A percentile compares a stretch with the other conserved stretches of the same genome.
Conservation (phyloP, 2,329 filamentous ascomycete genomes). For the Coniella vitis region DNA sequence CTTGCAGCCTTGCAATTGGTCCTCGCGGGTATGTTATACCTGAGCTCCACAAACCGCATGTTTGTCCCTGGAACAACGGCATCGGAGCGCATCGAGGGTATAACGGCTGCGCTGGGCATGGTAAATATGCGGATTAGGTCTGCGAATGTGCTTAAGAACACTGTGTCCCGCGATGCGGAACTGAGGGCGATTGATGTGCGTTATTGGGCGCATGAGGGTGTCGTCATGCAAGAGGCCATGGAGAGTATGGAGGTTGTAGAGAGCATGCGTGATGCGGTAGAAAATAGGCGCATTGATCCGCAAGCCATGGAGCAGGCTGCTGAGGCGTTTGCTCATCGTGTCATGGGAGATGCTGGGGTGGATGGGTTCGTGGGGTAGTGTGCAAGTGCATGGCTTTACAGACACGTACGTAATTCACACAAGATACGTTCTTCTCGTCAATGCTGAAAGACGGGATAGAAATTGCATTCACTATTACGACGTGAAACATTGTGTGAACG, state of each 20-base stretch:
- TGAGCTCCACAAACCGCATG: conserved; percentile 73
- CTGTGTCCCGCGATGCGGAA: conserved; percentile 64
- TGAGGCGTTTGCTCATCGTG: conserved; percentile 45
- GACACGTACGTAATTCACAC: neutral
- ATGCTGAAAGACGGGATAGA: too few species aligned
- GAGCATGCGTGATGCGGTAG: conserved; percentile 61
- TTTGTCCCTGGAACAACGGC: conserved; percentile 57
- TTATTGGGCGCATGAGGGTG: conserved; percentile 78
- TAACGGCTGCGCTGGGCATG: conserved; percentile 48
- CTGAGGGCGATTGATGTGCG: conserved; percentile 58
- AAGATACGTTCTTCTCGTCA: too few species aligned
- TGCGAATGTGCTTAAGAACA: conserved; percentile 72
- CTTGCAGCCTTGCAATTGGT: conserved; percentile 59
- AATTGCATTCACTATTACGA: too few species aligned
- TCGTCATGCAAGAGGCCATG: conserved; percentile 66
- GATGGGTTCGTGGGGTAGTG: neutral
- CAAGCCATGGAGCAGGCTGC: conserved; percentile 55
- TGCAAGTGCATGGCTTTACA: too few species aligned
- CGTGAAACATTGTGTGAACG: too few species aligned
- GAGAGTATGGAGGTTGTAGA: conserved; percentile 71
- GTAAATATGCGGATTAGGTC: conserved; percentile 64
- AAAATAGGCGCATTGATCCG: conserved; percentile 54
- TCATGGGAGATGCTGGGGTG: conserved; percentile 4
- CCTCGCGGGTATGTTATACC: conserved; percentile 62
- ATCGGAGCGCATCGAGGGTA: conserved; percentile 59